These are phyloP conservation scores for Cydonia oblonga DNA, from an alignment of 331 rosid species.

Conservation along the genomic window DNA sequence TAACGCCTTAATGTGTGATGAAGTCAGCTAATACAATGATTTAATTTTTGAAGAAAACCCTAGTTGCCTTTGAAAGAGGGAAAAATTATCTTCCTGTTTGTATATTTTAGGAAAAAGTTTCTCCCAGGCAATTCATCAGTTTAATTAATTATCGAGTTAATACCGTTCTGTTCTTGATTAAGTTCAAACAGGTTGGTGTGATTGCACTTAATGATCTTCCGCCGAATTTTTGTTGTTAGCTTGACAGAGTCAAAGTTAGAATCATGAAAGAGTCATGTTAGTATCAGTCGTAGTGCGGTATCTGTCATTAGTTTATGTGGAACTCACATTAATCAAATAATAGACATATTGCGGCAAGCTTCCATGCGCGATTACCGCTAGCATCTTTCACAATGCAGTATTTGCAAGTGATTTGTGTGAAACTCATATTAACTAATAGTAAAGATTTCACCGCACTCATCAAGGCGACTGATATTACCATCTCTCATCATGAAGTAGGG, in stretches of 20 bases:
- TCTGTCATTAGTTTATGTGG: no score
- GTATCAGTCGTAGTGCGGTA: no score
- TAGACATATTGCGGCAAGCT: rapidly evolving
- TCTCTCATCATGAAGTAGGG: background rate
- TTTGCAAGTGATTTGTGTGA: background rate
- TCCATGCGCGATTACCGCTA: background rate
- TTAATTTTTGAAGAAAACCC: background rate
- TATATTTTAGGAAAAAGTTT: background rate
- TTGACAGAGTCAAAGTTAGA: conserved; percentile 20
- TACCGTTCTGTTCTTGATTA: background rate
- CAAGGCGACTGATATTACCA: no score
- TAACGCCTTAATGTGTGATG: conserved; percentile 14
- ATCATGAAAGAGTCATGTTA: background rate
- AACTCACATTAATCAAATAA: no score
- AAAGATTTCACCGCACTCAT: background rate
- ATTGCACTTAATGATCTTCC: conserved; percentile 25
- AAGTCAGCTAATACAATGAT: conserved; percentile 34
- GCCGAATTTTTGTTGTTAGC: no score
- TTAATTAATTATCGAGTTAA: background rate
- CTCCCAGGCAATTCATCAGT: background rate
- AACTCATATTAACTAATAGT: no score
- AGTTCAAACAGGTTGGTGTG: conserved; percentile 19
- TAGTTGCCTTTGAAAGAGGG: background rate
- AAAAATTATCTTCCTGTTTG: background rate
- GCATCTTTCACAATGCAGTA: background rate